phyloP scores from a whole-genome alignment of 768 basidiomycete genomes.

The Naganishia vaughanmartiniae region DNA sequence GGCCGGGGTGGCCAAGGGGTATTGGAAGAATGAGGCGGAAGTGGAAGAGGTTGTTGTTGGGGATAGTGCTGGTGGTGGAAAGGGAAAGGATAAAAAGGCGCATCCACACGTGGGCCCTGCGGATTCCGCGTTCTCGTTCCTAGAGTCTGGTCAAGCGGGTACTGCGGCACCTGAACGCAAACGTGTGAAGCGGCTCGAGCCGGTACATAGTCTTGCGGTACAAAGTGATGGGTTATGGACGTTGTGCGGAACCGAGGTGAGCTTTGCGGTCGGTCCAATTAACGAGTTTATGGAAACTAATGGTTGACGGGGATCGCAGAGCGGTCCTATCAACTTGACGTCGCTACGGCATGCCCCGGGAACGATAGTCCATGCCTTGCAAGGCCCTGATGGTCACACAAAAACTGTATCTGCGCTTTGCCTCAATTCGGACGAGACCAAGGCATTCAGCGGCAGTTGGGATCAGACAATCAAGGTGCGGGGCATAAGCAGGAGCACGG shows the following conservation, averaged over 20 bases:
- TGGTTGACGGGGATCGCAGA: conserved; percentile 54
- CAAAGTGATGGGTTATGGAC: conserved; percentile 93
- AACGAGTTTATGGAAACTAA: background rate
- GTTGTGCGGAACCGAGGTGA: conserved; percentile 78
- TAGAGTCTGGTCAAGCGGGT: background rate
- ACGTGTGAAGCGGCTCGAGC: conserved; percentile 47
- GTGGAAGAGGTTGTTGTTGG: conserved; percentile 31
- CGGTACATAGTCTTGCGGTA: conserved; percentile 86
- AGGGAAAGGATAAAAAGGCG: conserved; percentile 34
- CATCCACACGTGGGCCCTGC: conserved; percentile 52
- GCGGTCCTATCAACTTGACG: conserved; percentile 87
- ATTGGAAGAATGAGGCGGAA: conserved; percentile 75
- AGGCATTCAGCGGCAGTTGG: conserved; percentile 89
- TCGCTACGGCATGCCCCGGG: conserved; percentile 92
- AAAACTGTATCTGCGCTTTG: conserved; percentile 77
- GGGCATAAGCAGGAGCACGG: conserved; percentile 31
- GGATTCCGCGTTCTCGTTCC: conserved; percentile 57
- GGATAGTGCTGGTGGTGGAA: conserved; percentile 20
- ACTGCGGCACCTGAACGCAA: background rate
- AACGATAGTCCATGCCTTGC: conserved; percentile 65
- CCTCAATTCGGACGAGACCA: conserved; percentile 75
- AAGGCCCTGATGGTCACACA: conserved; percentile 59
- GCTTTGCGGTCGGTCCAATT: conserved; percentile 34
- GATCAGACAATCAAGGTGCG: conserved; percentile 82
- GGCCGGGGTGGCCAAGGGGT: conserved; percentile 75